Percentiles rank a stretch among this genome's conserved stretches.
Evolutionary conservation across 1,139 yeast species (phyloP).

Genomic region (Suhomyces yuchorum): DNA sequence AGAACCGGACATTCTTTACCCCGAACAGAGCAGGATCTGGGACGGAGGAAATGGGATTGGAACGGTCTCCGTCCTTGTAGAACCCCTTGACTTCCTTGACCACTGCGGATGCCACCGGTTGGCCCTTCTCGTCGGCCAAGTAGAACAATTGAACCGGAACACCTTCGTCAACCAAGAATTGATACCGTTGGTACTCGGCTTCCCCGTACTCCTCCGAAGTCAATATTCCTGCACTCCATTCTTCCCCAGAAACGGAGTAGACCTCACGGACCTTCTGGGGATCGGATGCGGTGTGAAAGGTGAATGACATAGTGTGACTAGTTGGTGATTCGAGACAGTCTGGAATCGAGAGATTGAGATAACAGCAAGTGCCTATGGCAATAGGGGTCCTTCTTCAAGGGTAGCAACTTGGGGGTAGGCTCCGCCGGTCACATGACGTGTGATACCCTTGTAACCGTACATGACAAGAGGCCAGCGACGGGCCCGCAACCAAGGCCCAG

Average conservation of each 20-base stretch:
- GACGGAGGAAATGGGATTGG: slow-evolving; percentile 30
- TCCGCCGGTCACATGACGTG: background rate
- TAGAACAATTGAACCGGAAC: slow-evolving; percentile 26
- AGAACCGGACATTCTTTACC: slow-evolving; percentile 31
- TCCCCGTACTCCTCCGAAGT: slow-evolving; percentile 31
- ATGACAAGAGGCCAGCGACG: background rate
- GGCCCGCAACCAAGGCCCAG: too few species aligned
- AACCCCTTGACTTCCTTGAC: slow-evolving; percentile 33
- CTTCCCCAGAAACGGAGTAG: slow-evolving; percentile 30
- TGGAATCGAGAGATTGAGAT: too few species aligned
- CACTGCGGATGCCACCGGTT: slow-evolving; percentile 30
- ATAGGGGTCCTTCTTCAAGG: background rate
- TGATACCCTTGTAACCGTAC: background rate
- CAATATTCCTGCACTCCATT: slow-evolving; percentile 31
- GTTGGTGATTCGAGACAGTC: background rate
- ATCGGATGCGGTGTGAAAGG: slow-evolving; percentile 29
- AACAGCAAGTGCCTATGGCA: background rate
- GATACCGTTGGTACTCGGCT: slow-evolving; percentile 21
- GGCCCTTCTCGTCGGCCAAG: slow-evolving; percentile 30
- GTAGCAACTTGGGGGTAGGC: slow-evolving; percentile 1
- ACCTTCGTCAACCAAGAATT: slow-evolving; percentile 19
- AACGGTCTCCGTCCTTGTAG: slow-evolving; percentile 34
- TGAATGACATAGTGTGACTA: slow-evolving; percentile 7
- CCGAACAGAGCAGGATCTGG: slow-evolving; percentile 42
- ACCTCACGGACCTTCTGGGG: slow-evolving; percentile 30